Evolutionary conservation across 2,329 filamentous ascomycete genomes (phyloP).

Genomic region (Fusarium oligoseptatum): DNA sequence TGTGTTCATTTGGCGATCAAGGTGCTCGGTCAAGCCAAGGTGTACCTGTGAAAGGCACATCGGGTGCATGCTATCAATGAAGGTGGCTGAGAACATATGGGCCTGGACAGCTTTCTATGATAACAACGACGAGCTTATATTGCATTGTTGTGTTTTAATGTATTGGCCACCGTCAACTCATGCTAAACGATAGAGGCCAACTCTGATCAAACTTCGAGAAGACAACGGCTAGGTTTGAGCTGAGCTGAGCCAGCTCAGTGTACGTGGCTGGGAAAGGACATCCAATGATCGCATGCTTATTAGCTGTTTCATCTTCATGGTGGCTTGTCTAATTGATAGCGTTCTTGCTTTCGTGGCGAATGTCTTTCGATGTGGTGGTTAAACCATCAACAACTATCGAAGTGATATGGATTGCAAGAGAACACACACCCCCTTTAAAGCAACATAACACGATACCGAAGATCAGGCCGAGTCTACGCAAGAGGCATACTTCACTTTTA

Average conservation of each 20-base stretch:
- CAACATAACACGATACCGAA: not conserved
- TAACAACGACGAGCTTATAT: not conserved
- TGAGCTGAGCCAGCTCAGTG: not conserved
- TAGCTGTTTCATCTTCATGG: not conserved
- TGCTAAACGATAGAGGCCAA: not conserved
- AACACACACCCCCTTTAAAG: not conserved
- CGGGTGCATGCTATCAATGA: not conserved
- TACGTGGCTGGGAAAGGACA: too few species aligned
- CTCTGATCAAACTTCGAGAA: not conserved
- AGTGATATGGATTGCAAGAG: not conserved
- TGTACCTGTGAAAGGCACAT: not conserved
- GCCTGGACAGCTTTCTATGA: not conserved
- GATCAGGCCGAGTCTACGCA: not conserved
- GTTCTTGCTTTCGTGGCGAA: not conserved
- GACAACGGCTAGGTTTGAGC: not conserved
- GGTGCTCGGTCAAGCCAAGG: not conserved
- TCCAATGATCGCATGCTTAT: not conserved
- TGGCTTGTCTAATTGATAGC: too few species aligned
- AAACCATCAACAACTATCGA: not conserved
- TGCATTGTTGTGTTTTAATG: not conserved
- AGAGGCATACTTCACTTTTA: not conserved
- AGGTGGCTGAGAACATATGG: not conserved
- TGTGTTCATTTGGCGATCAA: not conserved
- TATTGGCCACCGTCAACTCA: not conserved
- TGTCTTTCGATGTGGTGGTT: not conserved